These are phyloP conservation scores for Xylariaceae sp. DNA, from an alignment of 2,329 filamentous ascomycete genomes.

Conservation along the genomic window DNA sequence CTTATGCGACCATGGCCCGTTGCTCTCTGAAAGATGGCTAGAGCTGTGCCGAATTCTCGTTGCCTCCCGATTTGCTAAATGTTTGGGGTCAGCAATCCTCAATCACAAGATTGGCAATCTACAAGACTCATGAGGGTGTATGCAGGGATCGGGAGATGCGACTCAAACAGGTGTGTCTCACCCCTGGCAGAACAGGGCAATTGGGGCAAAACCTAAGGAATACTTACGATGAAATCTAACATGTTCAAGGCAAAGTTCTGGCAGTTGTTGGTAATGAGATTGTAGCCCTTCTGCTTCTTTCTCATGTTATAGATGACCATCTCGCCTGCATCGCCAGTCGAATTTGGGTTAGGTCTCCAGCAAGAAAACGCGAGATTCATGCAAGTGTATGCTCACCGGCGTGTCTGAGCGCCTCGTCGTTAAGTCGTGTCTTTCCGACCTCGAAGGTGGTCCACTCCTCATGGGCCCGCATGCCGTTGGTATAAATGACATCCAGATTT, in stretches of 20 bases:
- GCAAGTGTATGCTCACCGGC: constrained; percentile 14
- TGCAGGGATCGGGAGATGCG: neutral
- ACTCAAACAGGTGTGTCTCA: neutral
- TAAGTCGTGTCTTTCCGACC: constrained; percentile 20
- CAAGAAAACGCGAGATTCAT: neutral
- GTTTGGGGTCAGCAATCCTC: neutral
- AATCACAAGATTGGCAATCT: neutral
- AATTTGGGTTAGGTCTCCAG: constrained; percentile 1
- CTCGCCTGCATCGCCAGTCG: constrained; percentile 11
- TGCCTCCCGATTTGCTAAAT: constrained; percentile 17
- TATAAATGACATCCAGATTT: constrained; percentile 21
- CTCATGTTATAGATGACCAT: constrained; percentile 23
- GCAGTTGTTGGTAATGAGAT: constrained; percentile 22
- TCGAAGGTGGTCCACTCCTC: constrained; percentile 18
- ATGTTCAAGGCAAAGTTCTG: constrained; percentile 23
- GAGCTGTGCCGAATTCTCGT: constrained; percentile 16
- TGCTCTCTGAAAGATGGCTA: constrained; percentile 18
- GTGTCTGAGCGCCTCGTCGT: constrained; percentile 20
- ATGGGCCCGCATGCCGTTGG: constrained; percentile 10
- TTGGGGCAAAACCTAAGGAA: neutral
- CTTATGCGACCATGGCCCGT: constrained; percentile 17
- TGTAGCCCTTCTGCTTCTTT: constrained; percentile 19
- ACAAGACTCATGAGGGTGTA: neutral
- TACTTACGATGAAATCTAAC: constrained; percentile 15
- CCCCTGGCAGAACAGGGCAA: neutral